Percentiles rank a stretch among this genome's conserved stretches.
phyloP scores from a whole-genome alignment of 2,329 filamentous ascomycete genomes.

The Penicillium sp. region DNA sequence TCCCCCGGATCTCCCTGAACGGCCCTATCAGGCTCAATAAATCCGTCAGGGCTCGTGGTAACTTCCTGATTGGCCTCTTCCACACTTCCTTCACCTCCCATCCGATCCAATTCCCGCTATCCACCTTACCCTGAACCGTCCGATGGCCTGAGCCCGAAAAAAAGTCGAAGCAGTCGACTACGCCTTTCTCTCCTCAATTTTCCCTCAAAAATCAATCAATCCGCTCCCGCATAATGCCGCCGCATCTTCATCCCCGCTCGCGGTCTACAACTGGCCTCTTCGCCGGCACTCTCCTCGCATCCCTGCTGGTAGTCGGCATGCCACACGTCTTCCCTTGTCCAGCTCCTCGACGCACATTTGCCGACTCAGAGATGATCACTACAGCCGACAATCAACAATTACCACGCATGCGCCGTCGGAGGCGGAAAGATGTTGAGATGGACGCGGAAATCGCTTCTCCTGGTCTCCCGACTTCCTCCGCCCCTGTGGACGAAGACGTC shows the following conservation, averaged over 20 bases:
- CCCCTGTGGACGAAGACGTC: constrained; percentile 45
- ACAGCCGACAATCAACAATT: constrained; percentile 49
- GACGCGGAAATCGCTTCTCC: constrained; percentile 19
- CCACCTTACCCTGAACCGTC: constrained; percentile 10
- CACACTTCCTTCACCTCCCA: neutral
- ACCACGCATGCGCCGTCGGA: constrained; percentile 40
- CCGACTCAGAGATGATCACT: constrained; percentile 64
- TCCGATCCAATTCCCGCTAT: neutral
- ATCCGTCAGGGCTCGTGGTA: neutral
- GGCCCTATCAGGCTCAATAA: neutral
- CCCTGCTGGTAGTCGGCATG: constrained; percentile 88
- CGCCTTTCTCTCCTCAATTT: constrained; percentile 22
- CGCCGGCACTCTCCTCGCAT: constrained; percentile 85
- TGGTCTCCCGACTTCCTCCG: constrained; percentile 20
- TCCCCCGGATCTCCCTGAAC: neutral
- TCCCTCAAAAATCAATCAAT: constrained; percentile 2
- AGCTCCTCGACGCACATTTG: constrained; percentile 73
- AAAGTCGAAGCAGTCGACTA: constrained; percentile 18
- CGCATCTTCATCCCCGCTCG: constrained; percentile 87
- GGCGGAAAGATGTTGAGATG: constrained; percentile 37
- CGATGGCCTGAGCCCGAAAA: constrained; percentile 24
- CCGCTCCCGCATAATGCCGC: constrained; percentile 65
- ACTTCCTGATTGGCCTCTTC: constrained; percentile 19
- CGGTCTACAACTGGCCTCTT: constrained; percentile 93
- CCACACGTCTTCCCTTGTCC: constrained; percentile 93